Base-by-base conservation (phyloP, 805 yeast species). In the Starmerella davenportii region DNA sequence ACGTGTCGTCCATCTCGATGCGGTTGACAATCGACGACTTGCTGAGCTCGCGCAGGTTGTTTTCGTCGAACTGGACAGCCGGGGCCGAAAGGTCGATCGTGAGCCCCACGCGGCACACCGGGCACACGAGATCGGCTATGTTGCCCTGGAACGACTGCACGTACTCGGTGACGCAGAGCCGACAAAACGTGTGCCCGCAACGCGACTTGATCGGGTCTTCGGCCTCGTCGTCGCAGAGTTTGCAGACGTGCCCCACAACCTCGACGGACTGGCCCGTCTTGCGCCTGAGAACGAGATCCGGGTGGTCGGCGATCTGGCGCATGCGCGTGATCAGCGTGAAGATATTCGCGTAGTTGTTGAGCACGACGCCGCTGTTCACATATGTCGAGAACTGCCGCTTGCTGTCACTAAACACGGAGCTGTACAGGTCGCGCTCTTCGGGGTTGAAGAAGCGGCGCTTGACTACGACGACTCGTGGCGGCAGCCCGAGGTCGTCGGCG, bases 231-330 rank as follows among this genome's bases (percentile, higher is more conserved):
- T 85, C 96, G 59, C 99, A 90, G 19, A 90, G 55, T 48, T 81
- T 92, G 54, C 99, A 90, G 31, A 90, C 76, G 9, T 84, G 70
- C 1, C 72, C 72, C 9, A 67, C 69, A 4, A 62, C 54, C n/a
- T 51, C 57, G 7, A 40, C 48, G 43, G 58, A 46, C 51, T 59
- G 55, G 18, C 56, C 47, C 18, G 50, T 57, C 28, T 56, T 54
- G 38, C 85, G 65, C 48, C 84, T 74, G 53, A 90, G 63, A 1
- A 90, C 95, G 45, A 90, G 63, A 60, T 90, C 99, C 0, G 99
- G 99, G 58, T 90, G 99, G 56, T 90, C 98, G 0, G 98, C 96
- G 50, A 90, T 64, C 59, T 90, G 98, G 51, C 99, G 72, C 98
- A 90, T 92, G 51, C 98, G 66, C 0, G 98, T 90, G 51, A 90